Conservation (phyloP, 1,284 basidiomycete genomes). For the Golubevia sp. region DNA sequence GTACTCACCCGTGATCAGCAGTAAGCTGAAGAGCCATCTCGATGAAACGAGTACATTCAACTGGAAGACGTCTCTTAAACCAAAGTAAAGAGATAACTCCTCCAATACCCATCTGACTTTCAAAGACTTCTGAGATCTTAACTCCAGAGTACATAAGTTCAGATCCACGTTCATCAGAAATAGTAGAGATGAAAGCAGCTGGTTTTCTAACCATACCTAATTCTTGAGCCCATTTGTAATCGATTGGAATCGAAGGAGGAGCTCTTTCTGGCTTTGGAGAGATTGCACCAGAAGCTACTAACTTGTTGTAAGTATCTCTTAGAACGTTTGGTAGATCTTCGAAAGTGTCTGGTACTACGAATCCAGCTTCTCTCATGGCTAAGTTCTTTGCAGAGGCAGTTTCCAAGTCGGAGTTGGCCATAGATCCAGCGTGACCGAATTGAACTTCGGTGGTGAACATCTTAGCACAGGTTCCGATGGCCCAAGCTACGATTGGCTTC, state of each 20-base stretch:
- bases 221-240: constrained; percentile 99
- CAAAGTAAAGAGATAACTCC: constrained; percentile 95
- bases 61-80: constrained; percentile 83
- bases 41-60: constrained; percentile 69
- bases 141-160: constrained; percentile 98
- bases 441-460: constrained; percentile 99
- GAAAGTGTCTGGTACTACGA: constrained; percentile 96
- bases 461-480: constrained; percentile 98
- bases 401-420: constrained; percentile 97
- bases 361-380: constrained; percentile 91
- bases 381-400: constrained; percentile 97
- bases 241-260: constrained; percentile 96
- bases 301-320: constrained; percentile 80
- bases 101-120: constrained; percentile 73
- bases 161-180: constrained; percentile 98
- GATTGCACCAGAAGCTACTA: constrained; percentile 76
- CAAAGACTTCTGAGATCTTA: constrained; percentile 92
- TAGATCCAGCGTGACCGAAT: constrained; percentile 96
- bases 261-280: constrained; percentile 78
- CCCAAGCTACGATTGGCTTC: constrained; percentile 99
- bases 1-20: constrained; percentile 81
- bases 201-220: constrained; percentile 98
- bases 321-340: constrained; percentile 89
- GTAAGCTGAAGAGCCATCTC: constrained; percentile 99
- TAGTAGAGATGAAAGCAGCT: constrained; percentile 98